Base-by-base conservation (phyloP, 257 asterid species). In the Rubia yunnanensis region DNA sequence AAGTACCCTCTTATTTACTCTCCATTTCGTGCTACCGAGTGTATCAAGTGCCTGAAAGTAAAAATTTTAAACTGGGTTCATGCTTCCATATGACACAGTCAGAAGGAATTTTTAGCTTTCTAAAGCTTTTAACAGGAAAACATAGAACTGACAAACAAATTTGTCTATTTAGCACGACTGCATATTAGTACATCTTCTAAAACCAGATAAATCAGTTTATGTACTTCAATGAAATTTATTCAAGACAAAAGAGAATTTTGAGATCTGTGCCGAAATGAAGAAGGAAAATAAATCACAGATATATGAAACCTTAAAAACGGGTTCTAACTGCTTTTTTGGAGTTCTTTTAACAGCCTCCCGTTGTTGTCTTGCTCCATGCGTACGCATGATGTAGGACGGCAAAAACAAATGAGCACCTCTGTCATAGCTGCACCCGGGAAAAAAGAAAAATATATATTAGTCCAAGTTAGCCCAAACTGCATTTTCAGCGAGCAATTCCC, bases 301-400 rank as follows among this genome's bases (percentile, higher is more conserved):
- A 35, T 23, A 22, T 48, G 72, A 76, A 60, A 94, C 99, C 97
- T 88, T 80, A 67, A 82, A 90, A 59, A 90, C 75, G 60, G 88
- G 92, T 61, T 80, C 86, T 68, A 94, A 78, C 73, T 90, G 95
- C 75, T 70, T 74, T 74, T 65, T 94, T 20, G 92, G 85, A 71
- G 81, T 71, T 79, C 88, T 85, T 83, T 81, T 94, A 67, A 94
- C 52, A 58, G 85, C 95, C 70, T 88, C 96, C 4, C 95, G 79
- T 70, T 88, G 99, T 72, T 86, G 96, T 81, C 74, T 94, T 73
- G 97, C 95, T 74, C 97, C 95, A 81, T 94, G 99, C 1, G 96
- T 94, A 59, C 99, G 95, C 99, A 94, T 94, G 41, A 94, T 70
- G 76, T 88, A 90, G 34, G 99, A 94, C 30, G 96, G 95, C 68